Evolutionary conservation across 768 basidiomycete species (phyloP), one percentile per base, ranked within the genome.

Genomic region (Cubamyces lactineus): DNA sequence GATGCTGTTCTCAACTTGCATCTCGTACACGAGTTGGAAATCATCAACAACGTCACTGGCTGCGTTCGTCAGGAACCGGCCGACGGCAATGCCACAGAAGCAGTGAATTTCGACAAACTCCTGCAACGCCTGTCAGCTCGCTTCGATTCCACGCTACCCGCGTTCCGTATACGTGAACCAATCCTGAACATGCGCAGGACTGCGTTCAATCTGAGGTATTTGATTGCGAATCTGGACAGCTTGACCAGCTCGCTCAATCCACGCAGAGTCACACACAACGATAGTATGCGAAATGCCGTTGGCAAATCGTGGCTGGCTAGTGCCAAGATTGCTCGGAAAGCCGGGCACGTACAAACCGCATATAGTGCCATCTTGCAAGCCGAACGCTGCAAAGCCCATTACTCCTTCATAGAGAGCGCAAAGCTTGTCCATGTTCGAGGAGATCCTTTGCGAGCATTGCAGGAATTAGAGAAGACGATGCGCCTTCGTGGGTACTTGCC

Each of bases 341-440:
- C 95, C 3, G 91, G 93, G 0, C 95, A 98, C 72, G 88, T 86
- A 80, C 96, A 98, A 76, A 98, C 96, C 0, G 94, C 97, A 2
- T 99, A 98, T 72, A 97, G 92, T 69, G 95, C 97, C 6, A 86
- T 91, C 65, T 81, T 99, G 0, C 97, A 99, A 75, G 94, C 95
- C 0, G 84, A 87, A 58, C 88, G 92, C 69, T 80, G 79, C 64
- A 80, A 85, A 21, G 83, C 86, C 0, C 82, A 83, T 0, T 94
- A 89, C 70, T 84, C 88, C 17, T 97, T 96, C 75, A 81, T 98
- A 52, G 92, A 98, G 72, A 94, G 88, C 69, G 92, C 93, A 1
- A 98, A 94, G 72, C 83, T 98, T 5, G 77, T 91, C 61, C 88
- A 88, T 65, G 86, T 86, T 3, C 85, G 81, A 41, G 94, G 91